phyloP scores from a whole-genome alignment of 2,329 filamentous ascomycete species.

The Clathrospora elynae region DNA sequence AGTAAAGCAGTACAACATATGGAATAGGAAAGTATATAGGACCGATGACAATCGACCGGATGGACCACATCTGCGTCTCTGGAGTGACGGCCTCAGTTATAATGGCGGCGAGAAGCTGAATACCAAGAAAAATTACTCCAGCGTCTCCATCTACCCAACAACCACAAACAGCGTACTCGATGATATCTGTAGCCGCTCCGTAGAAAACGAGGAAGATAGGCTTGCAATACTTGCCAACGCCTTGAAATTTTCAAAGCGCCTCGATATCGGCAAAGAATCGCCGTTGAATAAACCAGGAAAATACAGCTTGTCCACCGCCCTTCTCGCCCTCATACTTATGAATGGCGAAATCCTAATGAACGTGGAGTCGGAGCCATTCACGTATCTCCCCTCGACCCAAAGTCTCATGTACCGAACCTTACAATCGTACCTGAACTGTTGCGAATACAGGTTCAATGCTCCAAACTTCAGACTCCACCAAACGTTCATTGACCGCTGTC shows the following conservation, averaged over 20 bases:
- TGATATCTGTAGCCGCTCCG: slow-evolving; percentile 18
- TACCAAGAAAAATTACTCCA: neutral
- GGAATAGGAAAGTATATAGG: slow-evolving; percentile 10
- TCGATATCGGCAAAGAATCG: slow-evolving; percentile 11
- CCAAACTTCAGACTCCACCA: slow-evolving; percentile 10
- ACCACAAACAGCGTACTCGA: slow-evolving; percentile 23
- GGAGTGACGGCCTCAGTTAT: neutral
- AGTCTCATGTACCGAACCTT: slow-evolving; percentile 6
- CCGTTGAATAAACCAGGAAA: neutral
- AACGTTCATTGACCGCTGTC: slow-evolving; percentile 23
- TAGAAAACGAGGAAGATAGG: slow-evolving; percentile 20
- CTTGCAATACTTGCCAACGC: slow-evolving; percentile 27
- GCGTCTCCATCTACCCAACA: slow-evolving; percentile 10
- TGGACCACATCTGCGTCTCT: neutral
- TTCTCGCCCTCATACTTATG: slow-evolving; percentile 20
- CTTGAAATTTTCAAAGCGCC: slow-evolving; percentile 15
- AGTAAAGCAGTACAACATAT: slow-evolving; percentile 30
- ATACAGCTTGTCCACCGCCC: slow-evolving; percentile 21
- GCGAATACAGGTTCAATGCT: slow-evolving; percentile 10
- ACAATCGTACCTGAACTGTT: slow-evolving; percentile 6
- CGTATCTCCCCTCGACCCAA: neutral
- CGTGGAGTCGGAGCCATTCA: neutral
- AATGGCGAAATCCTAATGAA: slow-evolving; percentile 26
- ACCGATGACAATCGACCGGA: neutral
- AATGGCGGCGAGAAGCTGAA: neutral